A percentile compares a stretch with the other conserved stretches of the same genome.
Conservation (phyloP, 2,329 filamentous ascomycete species). For the Colletotrichum viniferum region DNA sequence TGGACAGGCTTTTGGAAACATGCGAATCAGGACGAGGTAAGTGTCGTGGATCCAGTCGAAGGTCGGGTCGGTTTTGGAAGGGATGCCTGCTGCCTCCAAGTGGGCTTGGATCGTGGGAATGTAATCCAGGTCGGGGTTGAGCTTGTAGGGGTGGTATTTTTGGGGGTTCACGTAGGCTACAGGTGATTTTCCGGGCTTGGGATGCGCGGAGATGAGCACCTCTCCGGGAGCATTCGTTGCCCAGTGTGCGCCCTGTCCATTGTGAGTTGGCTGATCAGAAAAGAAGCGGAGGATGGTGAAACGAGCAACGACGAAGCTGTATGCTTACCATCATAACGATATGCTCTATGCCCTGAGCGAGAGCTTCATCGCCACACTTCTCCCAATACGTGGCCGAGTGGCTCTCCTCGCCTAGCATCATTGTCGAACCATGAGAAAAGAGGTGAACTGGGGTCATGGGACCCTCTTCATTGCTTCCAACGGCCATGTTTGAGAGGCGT, state of each 20-base stretch:
- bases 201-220: constrained; percentile 66
- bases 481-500: not conserved
- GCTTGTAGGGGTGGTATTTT: constrained; percentile 67
- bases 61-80: constrained; percentile 52
- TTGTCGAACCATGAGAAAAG: constrained; percentile 74
- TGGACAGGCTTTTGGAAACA: constrained; percentile 70
- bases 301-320: not conserved
- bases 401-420: constrained; percentile 72
- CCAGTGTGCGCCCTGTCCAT: constrained; percentile 66
- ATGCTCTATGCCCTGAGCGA: constrained; percentile 63
- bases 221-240: constrained; percentile 53
- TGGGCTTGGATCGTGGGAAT: constrained; percentile 50
- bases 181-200: constrained; percentile 63
- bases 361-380: constrained; percentile 65
- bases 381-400: constrained; percentile 69
- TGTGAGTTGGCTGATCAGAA: not conserved
- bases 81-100: constrained; percentile 59
- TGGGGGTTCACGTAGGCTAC: constrained; percentile 70
- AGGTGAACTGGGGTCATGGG: constrained; percentile 62
- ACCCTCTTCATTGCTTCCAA: constrained; percentile 1
- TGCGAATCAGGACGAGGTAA: constrained; percentile 70
- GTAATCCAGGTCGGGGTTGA: constrained; percentile 62
- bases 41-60: constrained; percentile 79
- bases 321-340: constrained; percentile 66
- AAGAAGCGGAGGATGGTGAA: not conserved